Percentiles rank a stretch among this genome's conserved stretches.
phyloP scores from a whole-genome alignment of 192 early-diverging fungal species.

The Mortierella alpina region DNA sequence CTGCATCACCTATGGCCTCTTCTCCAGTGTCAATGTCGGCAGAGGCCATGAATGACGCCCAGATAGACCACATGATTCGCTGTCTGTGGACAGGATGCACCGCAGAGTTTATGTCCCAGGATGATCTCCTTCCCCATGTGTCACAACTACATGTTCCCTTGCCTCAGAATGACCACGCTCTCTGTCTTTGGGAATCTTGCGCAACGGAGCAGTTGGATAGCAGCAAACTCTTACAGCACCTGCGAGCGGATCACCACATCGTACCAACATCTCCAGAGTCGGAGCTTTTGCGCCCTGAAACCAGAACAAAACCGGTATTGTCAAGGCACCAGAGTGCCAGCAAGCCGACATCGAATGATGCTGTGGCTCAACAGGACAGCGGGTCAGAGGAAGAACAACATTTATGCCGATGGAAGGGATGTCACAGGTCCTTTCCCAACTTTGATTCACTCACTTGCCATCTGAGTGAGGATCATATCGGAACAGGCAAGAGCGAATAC shows the following conservation, averaged over 20 bases:
- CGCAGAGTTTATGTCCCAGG: conserved; percentile 60
- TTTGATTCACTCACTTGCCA: conserved; percentile 75
- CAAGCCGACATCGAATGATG: neutral
- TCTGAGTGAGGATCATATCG: conserved; percentile 73
- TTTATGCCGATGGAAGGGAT: conserved; percentile 79
- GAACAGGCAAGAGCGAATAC: conserved; percentile 66
- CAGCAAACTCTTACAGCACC: conserved; percentile 69
- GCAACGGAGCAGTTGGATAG: conserved; percentile 58
- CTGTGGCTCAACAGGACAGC: neutral
- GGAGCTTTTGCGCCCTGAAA: conserved; percentile 15
- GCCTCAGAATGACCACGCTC: conserved; percentile 36
- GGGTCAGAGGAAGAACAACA: conserved; percentile 57
- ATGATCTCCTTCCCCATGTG: conserved; percentile 65
- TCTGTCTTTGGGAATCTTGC: conserved; percentile 75
- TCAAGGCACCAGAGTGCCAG: neutral
- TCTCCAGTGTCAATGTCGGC: conserved; percentile 15
- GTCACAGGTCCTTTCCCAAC: conserved; percentile 65
- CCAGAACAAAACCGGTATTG: neutral
- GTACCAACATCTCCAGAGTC: conserved; percentile 31
- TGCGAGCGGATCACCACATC: conserved; percentile 67
- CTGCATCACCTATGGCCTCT: conserved; percentile 5
- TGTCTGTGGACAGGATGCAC: conserved; percentile 65
- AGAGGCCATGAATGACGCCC: conserved; percentile 27
- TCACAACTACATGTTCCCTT: conserved; percentile 57
- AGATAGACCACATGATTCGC: conserved; percentile 50